A percentile compares a stretch with the other conserved stretches of the same genome.
These are phyloP conservation scores for Pterocarpus macrocarpus DNA, from an alignment of 306 rosid genomes.

Conservation along the genomic window DNA sequence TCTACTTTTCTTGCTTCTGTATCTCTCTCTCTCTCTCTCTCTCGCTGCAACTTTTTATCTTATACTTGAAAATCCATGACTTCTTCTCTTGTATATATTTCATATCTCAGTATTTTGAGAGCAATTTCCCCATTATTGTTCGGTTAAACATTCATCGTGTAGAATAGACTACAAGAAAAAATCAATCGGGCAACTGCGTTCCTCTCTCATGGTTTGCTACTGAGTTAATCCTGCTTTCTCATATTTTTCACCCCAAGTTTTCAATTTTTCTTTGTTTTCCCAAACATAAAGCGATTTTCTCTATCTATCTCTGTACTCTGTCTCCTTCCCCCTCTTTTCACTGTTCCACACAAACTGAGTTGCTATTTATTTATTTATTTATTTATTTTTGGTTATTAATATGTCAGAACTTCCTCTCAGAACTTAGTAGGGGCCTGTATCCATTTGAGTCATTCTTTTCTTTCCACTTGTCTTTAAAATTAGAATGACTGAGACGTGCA, in stretches of 20 bases:
- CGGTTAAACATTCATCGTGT: background rate
- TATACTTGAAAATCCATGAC: too few relatives aligned
- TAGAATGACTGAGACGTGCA: constrained; percentile 5
- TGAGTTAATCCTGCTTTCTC: too few relatives aligned
- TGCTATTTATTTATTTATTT: background rate
- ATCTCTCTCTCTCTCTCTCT: too few relatives aligned
- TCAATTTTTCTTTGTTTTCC: background rate
- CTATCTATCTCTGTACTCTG: background rate
- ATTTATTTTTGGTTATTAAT: too few relatives aligned
- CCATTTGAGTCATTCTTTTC: background rate
- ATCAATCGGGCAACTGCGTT: background rate
- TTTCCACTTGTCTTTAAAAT: background rate
- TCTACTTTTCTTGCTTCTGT: too few relatives aligned
- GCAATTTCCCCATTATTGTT: background rate
- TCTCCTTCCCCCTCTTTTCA: background rate
- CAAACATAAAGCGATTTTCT: background rate
- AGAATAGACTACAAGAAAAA: background rate
- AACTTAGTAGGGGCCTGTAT: background rate
- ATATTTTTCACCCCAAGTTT: background rate
- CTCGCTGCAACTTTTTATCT: too few relatives aligned
- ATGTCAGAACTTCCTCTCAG: background rate
- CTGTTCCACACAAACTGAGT: background rate
- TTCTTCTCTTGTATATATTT: too few relatives aligned
- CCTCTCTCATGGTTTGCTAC: too few relatives aligned
- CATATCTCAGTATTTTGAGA: background rate